These are phyloP conservation scores for Taphrina flavorubra DNA, from an alignment of 1,139 yeast genomes.

Conservation along the genomic window DNA sequence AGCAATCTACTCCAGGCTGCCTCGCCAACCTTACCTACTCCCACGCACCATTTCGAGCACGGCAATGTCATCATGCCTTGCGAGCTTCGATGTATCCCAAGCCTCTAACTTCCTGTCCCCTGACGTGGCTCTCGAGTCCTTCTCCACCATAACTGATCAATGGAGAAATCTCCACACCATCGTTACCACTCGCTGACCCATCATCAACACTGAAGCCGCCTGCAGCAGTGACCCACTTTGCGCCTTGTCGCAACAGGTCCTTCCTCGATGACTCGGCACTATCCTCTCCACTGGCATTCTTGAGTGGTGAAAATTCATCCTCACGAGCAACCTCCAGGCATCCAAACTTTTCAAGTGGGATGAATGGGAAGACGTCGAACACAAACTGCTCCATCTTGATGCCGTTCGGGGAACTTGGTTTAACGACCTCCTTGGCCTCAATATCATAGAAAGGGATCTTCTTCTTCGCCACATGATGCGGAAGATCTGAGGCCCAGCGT, in stretches of 20 bases:
- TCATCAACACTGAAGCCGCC: slow-evolving; percentile 65
- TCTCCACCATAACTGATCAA: slow-evolving; percentile 83
- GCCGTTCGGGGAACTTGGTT: slow-evolving; percentile 82
- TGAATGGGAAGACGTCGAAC: slow-evolving; percentile 90
- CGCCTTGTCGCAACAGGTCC: slow-evolving; percentile 70
- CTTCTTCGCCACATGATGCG: slow-evolving; percentile 92
- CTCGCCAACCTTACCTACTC: too few species aligned
- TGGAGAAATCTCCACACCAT: slow-evolving; percentile 74
- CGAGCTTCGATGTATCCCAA: slow-evolving; percentile 29
- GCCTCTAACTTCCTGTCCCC: slow-evolving; percentile 20
- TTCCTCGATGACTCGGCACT: slow-evolving; percentile 81
- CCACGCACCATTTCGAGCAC: too few species aligned
- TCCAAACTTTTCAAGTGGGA: slow-evolving; percentile 77
- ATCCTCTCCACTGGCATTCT: slow-evolving; percentile 75
- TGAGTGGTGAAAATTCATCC: slow-evolving; percentile 90
- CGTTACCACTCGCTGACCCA: slow-evolving; percentile 25
- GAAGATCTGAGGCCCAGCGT: slow-evolving; percentile 75
- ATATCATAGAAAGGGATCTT: slow-evolving; percentile 71
- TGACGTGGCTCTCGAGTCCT: slow-evolving; percentile 59
- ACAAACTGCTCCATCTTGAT: slow-evolving; percentile 95
- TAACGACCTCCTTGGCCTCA: slow-evolving; percentile 58
- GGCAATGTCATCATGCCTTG: not conserved
- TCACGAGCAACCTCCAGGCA: slow-evolving; percentile 86
- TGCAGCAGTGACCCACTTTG: slow-evolving; percentile 72
- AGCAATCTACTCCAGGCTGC: too few species aligned